Evolutionary conservation across 2,329 filamentous ascomycete species (phyloP), one percentile per base, ranked within the genome.

Genomic region (Alternaria conjuncta): DNA sequence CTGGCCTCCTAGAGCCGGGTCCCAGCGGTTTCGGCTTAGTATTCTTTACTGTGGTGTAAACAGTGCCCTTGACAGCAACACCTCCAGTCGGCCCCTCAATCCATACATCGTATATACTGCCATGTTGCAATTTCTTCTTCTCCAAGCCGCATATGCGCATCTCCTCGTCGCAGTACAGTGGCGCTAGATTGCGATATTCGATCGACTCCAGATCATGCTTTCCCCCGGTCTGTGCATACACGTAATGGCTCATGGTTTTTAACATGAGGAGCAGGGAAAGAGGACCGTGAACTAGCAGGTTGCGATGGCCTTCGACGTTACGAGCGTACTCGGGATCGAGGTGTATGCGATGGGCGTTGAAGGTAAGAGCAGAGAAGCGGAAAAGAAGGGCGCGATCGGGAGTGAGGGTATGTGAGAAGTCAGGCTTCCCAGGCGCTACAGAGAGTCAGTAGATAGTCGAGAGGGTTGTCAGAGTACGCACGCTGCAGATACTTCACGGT

Each of bases 341-440:
- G 81, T 99, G 96, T 71, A 99, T 97, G 15, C 87, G 85, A 80
- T 99, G 96, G 2, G 93, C 93, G 79, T 99, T 99, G 84, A 93
- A 94, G 3, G 92, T 95, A 32, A 87, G 68, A 18, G 94, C 94
- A 20, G 92, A 96, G 84, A 95, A 98, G 62, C 94, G 89, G 82
- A 97, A 97, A 57, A 99, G 88, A 5, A 97, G 86, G 5, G 86
- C 83, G 3, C 87, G 84, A 3, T 90, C 89, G 1, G 94, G 93
- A 0, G 82, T 86, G 23, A 97, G 81, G 0, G 82, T 81, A 70
- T 91, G 84, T 18, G 81, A 82, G 70, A 88, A 87, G 50, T 86
- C 83, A 1, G 88, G 83, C n/a, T 80, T 63, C 3, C 80, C 73
- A 20, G 84, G 84, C 13, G 86, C 86, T 85, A 75, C 60, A 41